Conservation (phyloP, 1,139 yeast species). For the Saccharomyces pastorianus region DNA sequence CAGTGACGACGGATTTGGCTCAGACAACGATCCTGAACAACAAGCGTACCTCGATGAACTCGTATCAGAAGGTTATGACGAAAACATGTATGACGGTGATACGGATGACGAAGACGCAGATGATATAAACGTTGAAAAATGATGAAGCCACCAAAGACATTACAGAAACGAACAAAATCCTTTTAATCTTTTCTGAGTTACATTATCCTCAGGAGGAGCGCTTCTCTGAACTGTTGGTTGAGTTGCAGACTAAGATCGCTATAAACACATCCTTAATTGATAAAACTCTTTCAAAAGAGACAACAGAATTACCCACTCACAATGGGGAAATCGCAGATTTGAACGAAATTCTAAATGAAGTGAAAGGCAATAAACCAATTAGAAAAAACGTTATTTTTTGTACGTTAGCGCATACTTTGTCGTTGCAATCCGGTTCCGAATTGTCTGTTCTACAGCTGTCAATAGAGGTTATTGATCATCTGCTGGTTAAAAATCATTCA, state of each 20-base stretch:
- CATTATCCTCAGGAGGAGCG: constrained; percentile 5
- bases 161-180: not conserved
- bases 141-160: not conserved
- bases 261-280: not conserved
- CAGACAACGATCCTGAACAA: constrained; percentile 12
- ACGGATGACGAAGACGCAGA: constrained; percentile 4
- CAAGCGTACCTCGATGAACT: constrained; percentile 16
- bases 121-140: not conserved
- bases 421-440: not conserved
- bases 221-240: constrained; percentile 1
- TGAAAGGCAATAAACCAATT: not conserved
- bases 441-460: constrained; percentile 5
- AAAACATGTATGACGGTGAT: constrained; percentile 2
- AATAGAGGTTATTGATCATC: constrained; percentile 8
- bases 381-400: constrained; percentile 2
- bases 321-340: constrained; percentile 1
- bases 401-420: constrained; percentile 1
- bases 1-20: not conserved
- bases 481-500: constrained; percentile 4
- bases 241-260: not conserved
- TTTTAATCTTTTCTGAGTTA: not conserved
- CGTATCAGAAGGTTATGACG: constrained; percentile 7
- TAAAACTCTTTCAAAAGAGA: not conserved
- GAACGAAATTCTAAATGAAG: not conserved
- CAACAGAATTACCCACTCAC: not conserved